phyloP scores from a whole-genome alignment of 1,139 yeast genomes.

The Debaryomyces coudertii region DNA sequence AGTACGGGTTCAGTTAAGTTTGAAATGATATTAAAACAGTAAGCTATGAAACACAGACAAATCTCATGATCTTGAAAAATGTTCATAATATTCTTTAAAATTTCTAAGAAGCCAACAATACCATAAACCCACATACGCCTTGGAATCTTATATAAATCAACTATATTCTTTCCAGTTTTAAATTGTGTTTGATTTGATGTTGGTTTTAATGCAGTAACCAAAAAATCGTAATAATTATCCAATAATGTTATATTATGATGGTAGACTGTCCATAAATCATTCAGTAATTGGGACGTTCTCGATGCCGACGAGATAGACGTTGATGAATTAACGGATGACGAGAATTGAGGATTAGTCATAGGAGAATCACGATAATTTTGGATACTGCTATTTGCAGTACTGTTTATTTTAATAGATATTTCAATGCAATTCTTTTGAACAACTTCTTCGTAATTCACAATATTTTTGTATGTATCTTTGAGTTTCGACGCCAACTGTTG shows the following conservation, averaged over 20 bases:
- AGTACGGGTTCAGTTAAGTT: conserved; percentile 55
- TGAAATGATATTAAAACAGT: conserved; percentile 54
- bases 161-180: conserved; percentile 74
- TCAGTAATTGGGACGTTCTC: conserved; percentile 54
- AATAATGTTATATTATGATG: conserved; percentile 65
- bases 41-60: conserved; percentile 51
- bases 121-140: conserved; percentile 85
- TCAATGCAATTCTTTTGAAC: conserved; percentile 70
- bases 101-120: conserved; percentile 74
- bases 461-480: conserved; percentile 72
- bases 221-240: conserved; percentile 71
- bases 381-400: conserved; percentile 23
- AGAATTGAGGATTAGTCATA: conserved; percentile 22
- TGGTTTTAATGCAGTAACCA: conserved; percentile 71
- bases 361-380: conserved; percentile 24
- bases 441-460: conserved; percentile 67
- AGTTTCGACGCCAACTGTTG: conserved; percentile 70
- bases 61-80: conserved; percentile 55
- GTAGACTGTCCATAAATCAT: conserved; percentile 72
- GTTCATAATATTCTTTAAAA: conserved; percentile 71
- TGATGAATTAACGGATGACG: conserved; percentile 23
- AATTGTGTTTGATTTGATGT: conserved; percentile 53
- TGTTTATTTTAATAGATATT: conserved; percentile 53
- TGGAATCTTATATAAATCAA: conserved; percentile 74
- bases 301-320: conserved; percentile 24